Percentiles rank a stretch among this genome's conserved stretches.
Conservation (phyloP, 23 red algal genomes). For the Gracilariopsis chorda region DNA sequence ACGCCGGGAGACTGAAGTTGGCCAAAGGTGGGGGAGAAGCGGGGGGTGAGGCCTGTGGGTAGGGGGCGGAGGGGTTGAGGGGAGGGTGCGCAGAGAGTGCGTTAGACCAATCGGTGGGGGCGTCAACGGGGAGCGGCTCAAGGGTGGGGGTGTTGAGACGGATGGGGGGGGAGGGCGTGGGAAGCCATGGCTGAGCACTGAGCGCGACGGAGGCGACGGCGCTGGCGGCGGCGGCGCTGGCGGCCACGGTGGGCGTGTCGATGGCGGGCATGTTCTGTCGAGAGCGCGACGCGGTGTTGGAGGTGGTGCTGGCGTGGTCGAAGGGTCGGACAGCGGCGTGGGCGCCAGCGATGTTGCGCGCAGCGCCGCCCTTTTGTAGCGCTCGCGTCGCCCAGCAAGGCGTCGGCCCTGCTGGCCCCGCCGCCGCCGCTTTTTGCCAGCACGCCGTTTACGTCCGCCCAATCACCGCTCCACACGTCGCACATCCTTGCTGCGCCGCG, state of each 20-base stretch:
- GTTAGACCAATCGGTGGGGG: constrained; percentile 15
- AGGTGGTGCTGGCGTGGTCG: too few relatives aligned
- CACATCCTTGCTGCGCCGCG: neutral
- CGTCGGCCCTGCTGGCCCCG: neutral
- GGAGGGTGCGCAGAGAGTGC: constrained; percentile 13
- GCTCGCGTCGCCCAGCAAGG: neutral
- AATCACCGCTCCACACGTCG: neutral
- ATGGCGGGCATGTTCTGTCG: neutral
- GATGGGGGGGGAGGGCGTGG: neutral
- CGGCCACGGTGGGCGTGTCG: neutral
- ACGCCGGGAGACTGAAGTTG: constrained; percentile 37
- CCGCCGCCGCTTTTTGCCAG: neutral
- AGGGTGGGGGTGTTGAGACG: constrained; percentile 8
- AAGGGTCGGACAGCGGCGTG: neutral
- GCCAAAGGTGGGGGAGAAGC: constrained; percentile 27
- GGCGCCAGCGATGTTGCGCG: neutral
- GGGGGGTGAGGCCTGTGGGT: constrained; percentile 22
- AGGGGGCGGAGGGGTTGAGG: neutral
- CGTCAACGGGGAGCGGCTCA: neutral
- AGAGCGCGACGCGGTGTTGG: too few relatives aligned
- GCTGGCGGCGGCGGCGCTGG: neutral
- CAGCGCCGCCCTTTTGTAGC: neutral
- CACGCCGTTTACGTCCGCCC: neutral
- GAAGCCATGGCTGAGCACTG: neutral
- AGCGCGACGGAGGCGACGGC: constrained; percentile 11